These are phyloP conservation scores for Penicillium sp. DNA, from an alignment of 2,329 filamentous ascomycete species.

Conservation along the genomic window DNA sequence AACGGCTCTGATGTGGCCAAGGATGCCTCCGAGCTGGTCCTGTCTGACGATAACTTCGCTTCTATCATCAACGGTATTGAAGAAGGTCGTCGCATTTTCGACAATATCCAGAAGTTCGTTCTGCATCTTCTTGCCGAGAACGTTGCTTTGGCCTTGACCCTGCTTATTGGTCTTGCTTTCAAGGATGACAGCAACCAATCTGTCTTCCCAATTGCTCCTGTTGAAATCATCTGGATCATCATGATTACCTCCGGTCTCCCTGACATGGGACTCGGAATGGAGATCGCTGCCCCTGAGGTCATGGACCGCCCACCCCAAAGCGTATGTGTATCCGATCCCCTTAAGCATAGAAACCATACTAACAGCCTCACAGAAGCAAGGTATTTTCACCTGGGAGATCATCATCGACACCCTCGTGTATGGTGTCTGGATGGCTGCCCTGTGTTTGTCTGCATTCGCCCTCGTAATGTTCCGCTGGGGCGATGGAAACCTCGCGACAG, in stretches of 20 bases:
- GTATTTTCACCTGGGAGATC: conserved; percentile 77
- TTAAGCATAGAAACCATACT: conserved; percentile 3
- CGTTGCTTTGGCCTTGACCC: conserved; percentile 77
- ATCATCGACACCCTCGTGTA: conserved; percentile 79
- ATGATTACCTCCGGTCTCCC: conserved; percentile 88
- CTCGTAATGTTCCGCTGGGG: conserved; percentile 66
- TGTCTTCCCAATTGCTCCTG: conserved; percentile 81
- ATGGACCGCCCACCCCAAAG: conserved; percentile 77
- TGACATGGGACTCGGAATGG: conserved; percentile 83
- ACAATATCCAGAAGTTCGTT: conserved; percentile 88
- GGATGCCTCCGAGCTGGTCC: conserved; percentile 62
- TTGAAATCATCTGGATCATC: conserved; percentile 92
- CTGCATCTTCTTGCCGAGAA: conserved; percentile 79
- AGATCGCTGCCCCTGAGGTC: conserved; percentile 72
- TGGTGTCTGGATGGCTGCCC: conserved; percentile 73
- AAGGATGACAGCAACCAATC: conserved; percentile 71
- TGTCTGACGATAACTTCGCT: conserved; percentile 84
- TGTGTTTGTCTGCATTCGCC: conserved; percentile 64
- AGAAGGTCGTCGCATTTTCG: conserved; percentile 81
- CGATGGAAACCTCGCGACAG: conserved; percentile 58
- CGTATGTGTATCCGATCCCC: conserved; percentile 19
- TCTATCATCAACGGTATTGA: conserved; percentile 82
- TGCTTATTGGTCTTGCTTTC: conserved; percentile 80
- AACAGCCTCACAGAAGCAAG: conserved; percentile 48
- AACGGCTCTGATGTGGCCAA: conserved; percentile 84